phyloP scores from a whole-genome alignment of 164 flowering plant genomes.

The Dillenia suffruticosa region DNA sequence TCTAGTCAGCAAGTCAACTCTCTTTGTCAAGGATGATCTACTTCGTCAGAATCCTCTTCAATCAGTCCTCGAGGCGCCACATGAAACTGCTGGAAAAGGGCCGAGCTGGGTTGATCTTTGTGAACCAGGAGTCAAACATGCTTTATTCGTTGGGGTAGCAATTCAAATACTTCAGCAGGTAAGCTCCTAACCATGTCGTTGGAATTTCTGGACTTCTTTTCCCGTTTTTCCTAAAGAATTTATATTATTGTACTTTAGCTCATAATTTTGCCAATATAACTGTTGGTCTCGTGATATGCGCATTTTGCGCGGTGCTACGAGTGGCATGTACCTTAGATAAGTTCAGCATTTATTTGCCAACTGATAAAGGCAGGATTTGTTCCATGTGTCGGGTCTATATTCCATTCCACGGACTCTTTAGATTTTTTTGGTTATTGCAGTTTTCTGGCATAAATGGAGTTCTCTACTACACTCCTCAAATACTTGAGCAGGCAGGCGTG shows the following conservation, averaged over 20 bases:
- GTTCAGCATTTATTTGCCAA: too few relatives aligned
- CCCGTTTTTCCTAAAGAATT: too few relatives aligned
- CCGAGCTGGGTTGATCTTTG: conserved; percentile 41
- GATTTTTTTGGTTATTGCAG: conserved; percentile 30
- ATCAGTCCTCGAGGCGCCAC: conserved; percentile 51
- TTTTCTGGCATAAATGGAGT: conserved; percentile 94
- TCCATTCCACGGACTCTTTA: too few relatives aligned
- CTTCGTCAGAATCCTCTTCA: conserved; percentile 40
- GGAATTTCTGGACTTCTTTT: too few relatives aligned
- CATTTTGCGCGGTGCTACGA: too few relatives aligned
- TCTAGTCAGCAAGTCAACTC: conserved; percentile 51
- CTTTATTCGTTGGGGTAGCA: conserved; percentile 52
- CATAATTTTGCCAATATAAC: too few relatives aligned
- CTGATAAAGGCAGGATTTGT: too few relatives aligned
- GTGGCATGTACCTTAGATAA: too few relatives aligned
- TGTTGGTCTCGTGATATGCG: too few relatives aligned
- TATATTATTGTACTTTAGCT: too few relatives aligned
- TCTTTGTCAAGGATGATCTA: conserved; percentile 38
- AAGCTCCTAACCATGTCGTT: not conserved
- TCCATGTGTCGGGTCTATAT: too few relatives aligned
- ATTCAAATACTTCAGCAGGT: conserved; percentile 69
- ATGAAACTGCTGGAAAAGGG: conserved; percentile 33
- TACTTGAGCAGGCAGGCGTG: conserved; percentile 92
- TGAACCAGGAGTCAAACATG: conserved; percentile 59
- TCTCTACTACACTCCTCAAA: conserved; percentile 89